These are phyloP conservation scores for Alternaria conjuncta DNA, from an alignment of 2,329 filamentous ascomycete genomes.

Conservation along the genomic window DNA sequence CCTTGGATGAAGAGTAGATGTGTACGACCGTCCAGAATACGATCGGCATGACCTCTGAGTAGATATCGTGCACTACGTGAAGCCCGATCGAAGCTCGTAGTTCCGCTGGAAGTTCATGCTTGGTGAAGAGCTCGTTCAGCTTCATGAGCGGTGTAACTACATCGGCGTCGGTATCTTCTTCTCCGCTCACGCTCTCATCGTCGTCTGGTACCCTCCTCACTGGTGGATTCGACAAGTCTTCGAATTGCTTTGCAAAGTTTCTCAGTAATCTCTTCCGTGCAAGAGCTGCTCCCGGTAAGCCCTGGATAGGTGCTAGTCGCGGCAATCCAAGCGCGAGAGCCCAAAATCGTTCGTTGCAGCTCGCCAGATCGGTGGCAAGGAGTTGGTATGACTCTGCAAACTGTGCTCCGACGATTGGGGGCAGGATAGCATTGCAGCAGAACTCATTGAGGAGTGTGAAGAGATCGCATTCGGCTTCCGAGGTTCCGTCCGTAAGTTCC, in stretches of 20 bases:
- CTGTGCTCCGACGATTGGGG: constrained; percentile 59
- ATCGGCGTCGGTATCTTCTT: constrained; percentile 45
- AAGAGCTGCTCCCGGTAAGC: constrained; percentile 43
- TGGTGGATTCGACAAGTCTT: constrained; percentile 36
- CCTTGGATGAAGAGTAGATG: constrained; percentile 28
- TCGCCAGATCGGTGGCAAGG: constrained; percentile 61
- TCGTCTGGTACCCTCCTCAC: constrained; percentile 36
- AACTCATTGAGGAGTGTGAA: constrained; percentile 62
- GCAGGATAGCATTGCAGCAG: constrained; percentile 58
- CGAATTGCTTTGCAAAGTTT: constrained; percentile 35
- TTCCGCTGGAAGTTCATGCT: constrained; percentile 34
- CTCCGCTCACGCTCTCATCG: constrained; percentile 43
- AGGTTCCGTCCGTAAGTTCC: constrained; percentile 49
- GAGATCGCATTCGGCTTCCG: constrained; percentile 56
- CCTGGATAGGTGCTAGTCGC: constrained; percentile 61
- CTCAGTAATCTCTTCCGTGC: constrained; percentile 42
- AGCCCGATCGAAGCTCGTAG: constrained; percentile 41
- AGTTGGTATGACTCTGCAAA: constrained; percentile 55
- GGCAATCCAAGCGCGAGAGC: constrained; percentile 63
- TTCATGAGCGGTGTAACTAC: constrained; percentile 38
- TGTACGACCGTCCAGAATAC: constrained; percentile 44
- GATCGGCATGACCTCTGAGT: constrained; percentile 39
- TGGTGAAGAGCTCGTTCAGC: constrained; percentile 40
- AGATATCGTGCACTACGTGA: constrained; percentile 35
- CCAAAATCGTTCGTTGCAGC: constrained; percentile 61